A percentile compares a stretch with the other conserved stretches of the same genome.
Conservation (phyloP, 305 asterid genomes). For the Petunia hybrid region DNA sequence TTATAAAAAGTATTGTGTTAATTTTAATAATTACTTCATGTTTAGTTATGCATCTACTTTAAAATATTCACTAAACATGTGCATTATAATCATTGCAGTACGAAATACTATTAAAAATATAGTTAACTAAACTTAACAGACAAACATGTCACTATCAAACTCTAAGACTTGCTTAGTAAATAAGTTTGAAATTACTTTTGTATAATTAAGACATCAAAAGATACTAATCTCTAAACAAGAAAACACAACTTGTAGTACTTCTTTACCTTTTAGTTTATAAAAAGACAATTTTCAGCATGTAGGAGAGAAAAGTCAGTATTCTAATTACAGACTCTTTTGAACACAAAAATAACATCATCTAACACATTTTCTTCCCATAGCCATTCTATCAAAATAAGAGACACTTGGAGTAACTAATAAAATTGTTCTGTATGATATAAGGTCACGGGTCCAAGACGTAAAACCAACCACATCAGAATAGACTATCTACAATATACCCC, state of each 20-base stretch:
- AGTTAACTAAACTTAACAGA: not conserved
- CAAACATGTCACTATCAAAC: not conserved
- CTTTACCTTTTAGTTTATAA: not conserved
- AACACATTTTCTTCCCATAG: not conserved
- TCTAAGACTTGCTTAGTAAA: not conserved
- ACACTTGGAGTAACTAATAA: too few species aligned
- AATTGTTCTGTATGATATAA: too few species aligned
- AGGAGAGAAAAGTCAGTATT: not conserved
- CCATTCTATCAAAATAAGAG: too few species aligned
- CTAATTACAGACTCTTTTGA: slow-evolving; percentile 32
- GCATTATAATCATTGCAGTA: not conserved
- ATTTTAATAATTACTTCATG: not conserved
- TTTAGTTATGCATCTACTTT: not conserved
- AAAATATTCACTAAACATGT: too few species aligned
- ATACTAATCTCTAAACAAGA: slow-evolving; percentile 14
- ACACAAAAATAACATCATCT: not conserved
- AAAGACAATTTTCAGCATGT: slow-evolving; percentile 14
- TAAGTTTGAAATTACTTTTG: not conserved
- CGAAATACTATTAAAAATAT: not conserved
- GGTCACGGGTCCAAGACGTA: not conserved
- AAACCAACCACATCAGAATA: too few species aligned
- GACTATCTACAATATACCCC: not conserved
- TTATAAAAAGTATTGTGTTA: not conserved
- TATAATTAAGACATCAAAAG: not conserved
- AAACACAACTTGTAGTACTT: slow-evolving; percentile 2